Conservation (phyloP, 306 rosid species). For the Acmispon strigosus region DNA sequence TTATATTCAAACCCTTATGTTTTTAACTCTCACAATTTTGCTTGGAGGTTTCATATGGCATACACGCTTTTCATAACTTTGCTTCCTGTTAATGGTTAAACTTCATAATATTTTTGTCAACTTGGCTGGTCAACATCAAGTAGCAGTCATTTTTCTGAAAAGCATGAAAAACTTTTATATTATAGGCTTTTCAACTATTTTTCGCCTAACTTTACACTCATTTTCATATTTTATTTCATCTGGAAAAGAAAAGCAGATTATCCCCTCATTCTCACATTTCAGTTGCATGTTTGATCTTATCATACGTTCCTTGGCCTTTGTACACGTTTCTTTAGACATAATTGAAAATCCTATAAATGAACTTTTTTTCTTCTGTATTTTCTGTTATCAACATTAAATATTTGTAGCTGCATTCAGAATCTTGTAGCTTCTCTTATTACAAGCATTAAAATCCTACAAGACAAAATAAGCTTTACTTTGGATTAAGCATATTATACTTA, state of each 20-base stretch:
- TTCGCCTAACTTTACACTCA: not conserved
- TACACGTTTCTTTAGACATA: not conserved
- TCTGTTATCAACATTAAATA: not conserved
- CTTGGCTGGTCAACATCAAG: conserved; percentile 1
- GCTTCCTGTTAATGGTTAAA: not conserved
- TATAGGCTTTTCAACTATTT: not conserved
- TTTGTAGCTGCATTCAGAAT: not conserved
- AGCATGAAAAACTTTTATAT: not conserved
- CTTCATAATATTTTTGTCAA: not conserved
- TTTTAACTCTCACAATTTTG: not conserved
- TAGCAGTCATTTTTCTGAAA: conserved; percentile 3
- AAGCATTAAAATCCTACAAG: not conserved
- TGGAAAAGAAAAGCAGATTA: not conserved
- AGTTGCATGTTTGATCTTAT: conserved; percentile 3
- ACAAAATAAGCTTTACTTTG: not conserved
- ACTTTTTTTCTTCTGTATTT: not conserved
- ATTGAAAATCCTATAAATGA: not conserved
- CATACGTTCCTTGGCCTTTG: not conserved
- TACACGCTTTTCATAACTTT: not conserved
- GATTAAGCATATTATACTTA: not conserved
- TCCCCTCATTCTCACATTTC: not conserved
- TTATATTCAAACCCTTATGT: not conserved
- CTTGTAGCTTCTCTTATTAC: not conserved
- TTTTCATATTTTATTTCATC: not conserved
- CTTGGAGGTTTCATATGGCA: conserved; percentile 3